phyloP scores from a whole-genome alignment of 1,139 yeast species.

The Magnusiomyces paraingens region DNA sequence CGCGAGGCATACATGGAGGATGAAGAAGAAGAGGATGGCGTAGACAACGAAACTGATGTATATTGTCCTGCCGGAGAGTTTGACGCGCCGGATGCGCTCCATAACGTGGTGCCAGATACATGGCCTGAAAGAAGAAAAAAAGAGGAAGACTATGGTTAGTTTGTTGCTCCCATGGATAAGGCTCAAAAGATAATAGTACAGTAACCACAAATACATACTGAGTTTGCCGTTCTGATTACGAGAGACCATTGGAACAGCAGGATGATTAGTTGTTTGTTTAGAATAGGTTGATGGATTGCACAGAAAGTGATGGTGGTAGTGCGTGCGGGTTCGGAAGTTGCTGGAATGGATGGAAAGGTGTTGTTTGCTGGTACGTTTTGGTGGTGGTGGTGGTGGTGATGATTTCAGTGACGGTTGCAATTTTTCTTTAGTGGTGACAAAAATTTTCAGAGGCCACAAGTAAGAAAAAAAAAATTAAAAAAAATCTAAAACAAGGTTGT shows the following conservation, averaged over 20 bases:
- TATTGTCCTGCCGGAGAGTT: too few relatives aligned
- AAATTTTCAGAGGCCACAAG: background rate
- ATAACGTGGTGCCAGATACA: background rate
- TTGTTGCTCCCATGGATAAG: background rate
- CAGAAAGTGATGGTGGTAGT: background rate
- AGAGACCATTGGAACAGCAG: slow-evolving; percentile 7
- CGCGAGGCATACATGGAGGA: background rate
- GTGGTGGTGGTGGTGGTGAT: slow-evolving; percentile 4
- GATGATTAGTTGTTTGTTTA: background rate
- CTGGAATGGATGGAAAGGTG: background rate
- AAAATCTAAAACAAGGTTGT: background rate
- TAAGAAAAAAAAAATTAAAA: background rate
- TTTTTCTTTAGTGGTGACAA: background rate
- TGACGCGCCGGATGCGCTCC: background rate
- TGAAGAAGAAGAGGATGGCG: background rate
- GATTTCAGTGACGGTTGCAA: background rate
- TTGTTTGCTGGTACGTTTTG: background rate
- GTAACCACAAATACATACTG: slow-evolving; percentile 4
- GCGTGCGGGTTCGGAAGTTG: background rate
- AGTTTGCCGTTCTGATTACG: slow-evolving; percentile 13
- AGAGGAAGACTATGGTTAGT: background rate
- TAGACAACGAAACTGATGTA: too few relatives aligned
- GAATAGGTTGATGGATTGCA: background rate
- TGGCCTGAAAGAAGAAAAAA: background rate
- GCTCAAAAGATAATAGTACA: background rate